Evolutionary conservation across 1,139 yeast genomes (phyloP).

Genomic region (Debaryomyces coudertii): DNA sequence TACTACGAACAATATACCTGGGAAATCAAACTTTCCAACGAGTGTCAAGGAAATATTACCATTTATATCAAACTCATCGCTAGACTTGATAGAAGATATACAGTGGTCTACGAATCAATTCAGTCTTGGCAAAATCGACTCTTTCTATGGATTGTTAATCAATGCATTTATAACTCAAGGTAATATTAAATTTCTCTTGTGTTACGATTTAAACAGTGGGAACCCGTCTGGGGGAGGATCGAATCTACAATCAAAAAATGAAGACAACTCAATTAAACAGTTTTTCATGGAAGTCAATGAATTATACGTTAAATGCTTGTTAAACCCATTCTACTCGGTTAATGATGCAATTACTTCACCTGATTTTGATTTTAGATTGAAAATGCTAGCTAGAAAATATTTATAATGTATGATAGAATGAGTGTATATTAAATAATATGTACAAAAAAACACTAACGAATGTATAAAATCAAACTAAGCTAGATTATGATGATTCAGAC

Average conservation of each 20-base stretch:
- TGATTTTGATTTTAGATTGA: conserved; percentile 75
- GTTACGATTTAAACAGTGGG: conserved; percentile 54
- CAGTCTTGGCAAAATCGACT: conserved; percentile 78
- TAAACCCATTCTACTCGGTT: conserved; percentile 84
- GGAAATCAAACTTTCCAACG: conserved; percentile 67
- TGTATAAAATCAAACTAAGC: neutral
- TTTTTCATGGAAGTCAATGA: conserved; percentile 88
- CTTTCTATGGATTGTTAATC: conserved; percentile 78
- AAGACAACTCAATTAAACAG: conserved; percentile 78
- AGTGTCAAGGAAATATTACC: conserved; percentile 83
- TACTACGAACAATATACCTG: conserved; percentile 44
- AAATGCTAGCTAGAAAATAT: conserved; percentile 75
- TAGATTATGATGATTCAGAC: neutral
- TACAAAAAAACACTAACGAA: conserved; percentile 6
- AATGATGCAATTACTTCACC: conserved; percentile 76
- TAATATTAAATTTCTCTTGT: conserved; percentile 76
- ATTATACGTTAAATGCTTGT: conserved; percentile 77
- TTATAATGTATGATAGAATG: conserved; percentile 33
- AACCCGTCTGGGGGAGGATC: conserved; percentile 21
- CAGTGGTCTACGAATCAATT: conserved; percentile 76
- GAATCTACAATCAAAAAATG: conserved; percentile 30
- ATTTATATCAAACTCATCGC: conserved; percentile 82
- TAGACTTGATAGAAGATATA: conserved; percentile 85
- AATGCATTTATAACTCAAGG: conserved; percentile 90
- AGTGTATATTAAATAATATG: conserved; percentile 9